phyloP scores from a whole-genome alignment of 2,329 filamentous ascomycete genomes.

The Hymenoscyphus albidus region DNA sequence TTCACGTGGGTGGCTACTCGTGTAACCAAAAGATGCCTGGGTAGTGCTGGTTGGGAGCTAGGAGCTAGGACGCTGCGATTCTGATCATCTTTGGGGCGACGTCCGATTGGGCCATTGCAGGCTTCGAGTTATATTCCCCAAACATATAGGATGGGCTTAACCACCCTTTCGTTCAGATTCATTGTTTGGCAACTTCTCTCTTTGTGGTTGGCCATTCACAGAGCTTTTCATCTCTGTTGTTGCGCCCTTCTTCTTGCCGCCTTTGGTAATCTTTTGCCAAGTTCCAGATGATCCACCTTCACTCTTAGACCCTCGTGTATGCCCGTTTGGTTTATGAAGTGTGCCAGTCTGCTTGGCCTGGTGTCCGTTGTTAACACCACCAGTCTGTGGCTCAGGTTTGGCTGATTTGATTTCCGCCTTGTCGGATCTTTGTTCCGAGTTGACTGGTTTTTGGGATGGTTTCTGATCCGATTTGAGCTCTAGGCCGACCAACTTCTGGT shows the following conservation, averaged over 20 bases:
- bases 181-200: conserved; percentile 55
- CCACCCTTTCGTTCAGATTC: conserved; percentile 61
- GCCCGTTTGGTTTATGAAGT: conserved; percentile 46
- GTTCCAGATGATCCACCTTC: conserved; percentile 44
- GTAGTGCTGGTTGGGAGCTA: neutral
- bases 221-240: conserved; percentile 45
- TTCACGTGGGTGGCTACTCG: neutral
- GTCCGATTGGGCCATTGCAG: neutral
- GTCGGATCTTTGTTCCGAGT: neutral
- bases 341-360: conserved; percentile 18
- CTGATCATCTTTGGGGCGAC: neutral
- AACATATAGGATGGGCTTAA: conserved; percentile 33
- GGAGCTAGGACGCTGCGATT: neutral
- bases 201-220: conserved; percentile 40
- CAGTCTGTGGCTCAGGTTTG: neutral
- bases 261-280: conserved; percentile 59
- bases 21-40: neutral
- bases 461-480: conserved; percentile 1
- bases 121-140: neutral
- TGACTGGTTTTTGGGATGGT: conserved; percentile 8
- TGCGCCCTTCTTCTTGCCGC: conserved; percentile 49
- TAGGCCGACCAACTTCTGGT: no score
- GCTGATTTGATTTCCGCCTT: neutral
- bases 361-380: conserved; percentile 39
- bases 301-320: conserved; percentile 51